Percentiles rank a stretch among this genome's conserved stretches.
Evolutionary conservation across 495 filamentous ascomycete species (phyloP).

Genomic region (Podospora fimiseda): DNA sequence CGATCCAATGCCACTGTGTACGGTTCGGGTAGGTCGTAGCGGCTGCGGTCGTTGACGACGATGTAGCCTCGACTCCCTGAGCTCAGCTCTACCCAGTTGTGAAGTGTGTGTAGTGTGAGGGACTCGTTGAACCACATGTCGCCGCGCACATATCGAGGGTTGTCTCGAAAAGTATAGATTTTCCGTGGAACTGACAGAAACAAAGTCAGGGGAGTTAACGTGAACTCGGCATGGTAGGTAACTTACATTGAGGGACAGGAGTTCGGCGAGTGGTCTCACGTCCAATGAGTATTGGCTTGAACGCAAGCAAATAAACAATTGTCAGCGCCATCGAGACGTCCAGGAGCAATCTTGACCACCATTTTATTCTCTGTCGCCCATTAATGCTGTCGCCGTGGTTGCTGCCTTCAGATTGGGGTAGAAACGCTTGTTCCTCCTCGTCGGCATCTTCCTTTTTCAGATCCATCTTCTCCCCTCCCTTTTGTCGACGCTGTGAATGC

Average conservation of each 20-base stretch:
- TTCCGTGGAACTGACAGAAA: slow-evolving; percentile 32
- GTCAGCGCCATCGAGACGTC: slow-evolving; percentile 11
- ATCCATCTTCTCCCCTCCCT: background rate
- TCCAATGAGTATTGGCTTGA: slow-evolving; percentile 4
- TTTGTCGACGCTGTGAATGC: background rate
- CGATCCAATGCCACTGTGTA: slow-evolving; percentile 31
- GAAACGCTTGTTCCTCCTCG: slow-evolving; percentile 32
- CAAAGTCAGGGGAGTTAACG: background rate
- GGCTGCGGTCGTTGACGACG: slow-evolving; percentile 25
- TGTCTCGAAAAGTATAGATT: slow-evolving; percentile 34
- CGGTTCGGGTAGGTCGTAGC: slow-evolving; percentile 34
- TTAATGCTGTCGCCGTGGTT: slow-evolving; percentile 10
- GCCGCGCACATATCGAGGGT: slow-evolving; percentile 33
- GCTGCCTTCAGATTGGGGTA: slow-evolving; percentile 8
- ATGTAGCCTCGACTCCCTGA: slow-evolving; percentile 40
- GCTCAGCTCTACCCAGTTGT: slow-evolving; percentile 41
- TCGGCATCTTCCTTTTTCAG: slow-evolving; percentile 2
- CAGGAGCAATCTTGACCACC: slow-evolving; percentile 18
- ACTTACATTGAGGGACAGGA: slow-evolving; percentile 12
- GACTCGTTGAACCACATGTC: slow-evolving; percentile 40
- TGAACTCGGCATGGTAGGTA: background rate
- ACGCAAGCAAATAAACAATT: slow-evolving; percentile 9
- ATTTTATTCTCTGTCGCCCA: background rate
- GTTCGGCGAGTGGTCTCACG: slow-evolving; percentile 1
- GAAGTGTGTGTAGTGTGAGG: slow-evolving; percentile 35